phyloP scores from a whole-genome alignment of 1,284 basidiomycete genomes.

The Peniophora sp. region DNA sequence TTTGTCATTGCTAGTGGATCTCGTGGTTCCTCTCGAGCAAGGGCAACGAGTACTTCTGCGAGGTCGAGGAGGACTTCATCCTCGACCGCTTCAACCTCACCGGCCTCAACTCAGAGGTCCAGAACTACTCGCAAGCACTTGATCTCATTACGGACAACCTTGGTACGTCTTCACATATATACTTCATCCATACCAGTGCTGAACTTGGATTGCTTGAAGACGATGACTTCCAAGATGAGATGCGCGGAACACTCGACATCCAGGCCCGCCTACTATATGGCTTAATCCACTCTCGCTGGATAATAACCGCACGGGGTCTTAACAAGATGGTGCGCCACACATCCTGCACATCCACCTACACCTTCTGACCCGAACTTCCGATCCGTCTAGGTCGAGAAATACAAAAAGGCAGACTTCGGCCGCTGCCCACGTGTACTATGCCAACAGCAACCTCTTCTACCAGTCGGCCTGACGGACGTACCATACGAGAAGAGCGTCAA shows the following conservation, averaged over 20 bases:
- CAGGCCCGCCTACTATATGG: constrained; percentile 90
- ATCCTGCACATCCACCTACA: constrained; percentile 1
- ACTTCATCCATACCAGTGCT: neutral
- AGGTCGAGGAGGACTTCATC: constrained; percentile 99
- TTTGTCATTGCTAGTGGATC: constrained; percentile 63
- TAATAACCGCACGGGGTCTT: constrained; percentile 87
- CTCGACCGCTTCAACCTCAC: constrained; percentile 98
- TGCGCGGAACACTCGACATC: constrained; percentile 78
- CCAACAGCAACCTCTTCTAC: constrained; percentile 85
- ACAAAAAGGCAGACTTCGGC: constrained; percentile 94
- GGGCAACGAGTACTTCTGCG: constrained; percentile 97
- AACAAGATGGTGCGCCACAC: constrained; percentile 83
- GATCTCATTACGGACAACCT: constrained; percentile 94
- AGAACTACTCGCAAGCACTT: constrained; percentile 89
- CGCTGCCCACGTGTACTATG: constrained; percentile 93
- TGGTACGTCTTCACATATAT: constrained; percentile 39
- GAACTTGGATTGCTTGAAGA: constrained; percentile 30
- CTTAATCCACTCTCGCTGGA: constrained; percentile 95
- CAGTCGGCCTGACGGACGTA: constrained; percentile 90
- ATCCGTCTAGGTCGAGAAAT: constrained; percentile 90
- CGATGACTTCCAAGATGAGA: constrained; percentile 74
- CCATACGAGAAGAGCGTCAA: constrained; percentile 97
- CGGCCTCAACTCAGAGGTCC: constrained; percentile 92
- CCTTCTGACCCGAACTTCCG: constrained; percentile 3
- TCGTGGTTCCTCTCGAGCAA: constrained; percentile 99